Evolutionary conservation across 257 asterid species (phyloP).

Genomic region (Fraxinus excelsior): DNA sequence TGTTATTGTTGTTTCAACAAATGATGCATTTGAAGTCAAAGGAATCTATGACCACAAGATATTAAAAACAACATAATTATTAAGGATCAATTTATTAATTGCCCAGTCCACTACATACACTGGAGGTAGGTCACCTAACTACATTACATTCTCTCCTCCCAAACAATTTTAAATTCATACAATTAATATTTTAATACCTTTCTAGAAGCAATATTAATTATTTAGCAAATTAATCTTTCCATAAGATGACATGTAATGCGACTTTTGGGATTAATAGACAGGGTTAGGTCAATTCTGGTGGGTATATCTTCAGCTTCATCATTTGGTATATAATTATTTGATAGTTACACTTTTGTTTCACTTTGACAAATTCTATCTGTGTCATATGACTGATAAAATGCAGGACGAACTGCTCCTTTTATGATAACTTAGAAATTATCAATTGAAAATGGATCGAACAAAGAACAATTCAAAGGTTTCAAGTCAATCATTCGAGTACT

Average conservation of each 20-base stretch:
- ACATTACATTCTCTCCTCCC: conserved; percentile 25
- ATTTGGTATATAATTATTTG: too few species aligned
- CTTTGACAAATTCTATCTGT: background rate
- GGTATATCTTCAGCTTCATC: background rate
- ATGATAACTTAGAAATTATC: too few species aligned
- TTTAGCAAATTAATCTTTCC: too few species aligned
- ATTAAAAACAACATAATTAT: background rate
- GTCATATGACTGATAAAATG: too few species aligned
- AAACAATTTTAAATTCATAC: background rate
- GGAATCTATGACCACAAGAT: background rate
- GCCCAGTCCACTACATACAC: background rate
- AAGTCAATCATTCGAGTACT: background rate
- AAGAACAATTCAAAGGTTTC: too few species aligned
- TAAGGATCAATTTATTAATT: background rate
- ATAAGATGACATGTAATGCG: background rate
- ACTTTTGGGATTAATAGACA: background rate
- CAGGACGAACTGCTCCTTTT: too few species aligned
- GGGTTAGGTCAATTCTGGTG: conserved; percentile 8
- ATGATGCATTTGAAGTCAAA: background rate
- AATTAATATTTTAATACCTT: conserved; percentile 1
- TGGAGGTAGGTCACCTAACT: conserved; percentile 38
- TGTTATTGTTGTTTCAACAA: too few species aligned
- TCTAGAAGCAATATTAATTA: conserved; percentile 27
- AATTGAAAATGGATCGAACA: too few species aligned
- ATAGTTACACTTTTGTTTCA: background rate